Evolutionary conservation across 73 alveolate genomes (phyloP).

Genomic region (Blepharisma japonicum): DNA sequence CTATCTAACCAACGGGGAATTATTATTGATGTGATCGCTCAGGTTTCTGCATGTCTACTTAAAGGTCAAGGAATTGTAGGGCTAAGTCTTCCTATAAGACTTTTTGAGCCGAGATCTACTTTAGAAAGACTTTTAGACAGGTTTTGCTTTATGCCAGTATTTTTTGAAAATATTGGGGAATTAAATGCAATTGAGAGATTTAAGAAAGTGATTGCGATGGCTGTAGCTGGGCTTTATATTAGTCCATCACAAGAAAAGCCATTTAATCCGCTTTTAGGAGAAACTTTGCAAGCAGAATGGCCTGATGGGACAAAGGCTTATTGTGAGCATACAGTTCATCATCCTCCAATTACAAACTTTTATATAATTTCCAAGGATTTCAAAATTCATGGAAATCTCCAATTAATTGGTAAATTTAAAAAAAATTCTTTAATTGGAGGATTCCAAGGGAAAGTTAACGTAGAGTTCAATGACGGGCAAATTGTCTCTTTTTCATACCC

Average conservation of each 20-base stretch:
- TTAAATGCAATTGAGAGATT: constrained; percentile 61
- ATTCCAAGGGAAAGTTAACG: constrained; percentile 39
- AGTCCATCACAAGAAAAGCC: constrained; percentile 73
- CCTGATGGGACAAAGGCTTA: constrained; percentile 91
- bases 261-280: constrained; percentile 96
- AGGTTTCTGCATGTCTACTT: constrained; percentile 44
- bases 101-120: constrained; percentile 84
- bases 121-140: constrained; percentile 70
- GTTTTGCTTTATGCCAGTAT: constrained; percentile 70
- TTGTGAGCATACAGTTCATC: constrained; percentile 95
- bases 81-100: constrained; percentile 74
- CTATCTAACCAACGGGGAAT: constrained; percentile 57
- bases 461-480: constrained; percentile 57
- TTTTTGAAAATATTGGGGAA: constrained; percentile 50
- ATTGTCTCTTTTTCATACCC: constrained; percentile 33
- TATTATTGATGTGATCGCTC: constrained; percentile 43
- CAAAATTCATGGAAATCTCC: constrained; percentile 41
- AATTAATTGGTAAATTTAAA: constrained; percentile 41
- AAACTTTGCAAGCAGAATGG: constrained; percentile 91
- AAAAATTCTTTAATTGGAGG: constrained; percentile 41
- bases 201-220: constrained; percentile 51
- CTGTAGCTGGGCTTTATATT: constrained; percentile 51
- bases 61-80: constrained; percentile 53
- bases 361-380: neutral
- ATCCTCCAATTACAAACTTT: constrained; percentile 80